phyloP scores from a whole-genome alignment of 2,329 filamentous ascomycete genomes.

The Xylaria polymorpha region DNA sequence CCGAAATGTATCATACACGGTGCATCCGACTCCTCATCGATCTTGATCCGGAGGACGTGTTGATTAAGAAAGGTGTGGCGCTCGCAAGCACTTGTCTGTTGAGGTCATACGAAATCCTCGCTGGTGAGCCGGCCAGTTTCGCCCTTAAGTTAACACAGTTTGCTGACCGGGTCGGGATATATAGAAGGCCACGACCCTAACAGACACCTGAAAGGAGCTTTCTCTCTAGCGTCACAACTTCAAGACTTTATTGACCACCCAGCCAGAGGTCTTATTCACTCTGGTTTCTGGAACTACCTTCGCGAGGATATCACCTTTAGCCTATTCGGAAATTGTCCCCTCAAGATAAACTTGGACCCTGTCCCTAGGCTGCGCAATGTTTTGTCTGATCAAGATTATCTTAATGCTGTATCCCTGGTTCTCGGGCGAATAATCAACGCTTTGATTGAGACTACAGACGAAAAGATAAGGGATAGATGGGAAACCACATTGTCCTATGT shows the following conservation, averaged over 20 bases:
- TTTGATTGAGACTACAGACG: conserved; percentile 43
- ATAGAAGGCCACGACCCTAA: conserved; percentile 56
- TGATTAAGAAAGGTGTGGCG: conserved; percentile 53
- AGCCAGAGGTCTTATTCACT: conserved; percentile 50
- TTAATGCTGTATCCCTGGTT: conserved; percentile 57
- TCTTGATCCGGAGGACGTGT: conserved; percentile 49
- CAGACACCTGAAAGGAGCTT: conserved; percentile 59
- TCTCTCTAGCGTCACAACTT: conserved; percentile 55
- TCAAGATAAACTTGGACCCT: conserved; percentile 55
- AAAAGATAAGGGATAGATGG: conserved; percentile 40
- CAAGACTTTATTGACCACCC: conserved; percentile 39
- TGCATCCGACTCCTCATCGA: conserved; percentile 56
- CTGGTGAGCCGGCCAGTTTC: conserved; percentile 48
- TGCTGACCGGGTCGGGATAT: conserved; percentile 2
- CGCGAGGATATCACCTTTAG: conserved; percentile 66
- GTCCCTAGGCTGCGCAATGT: conserved; percentile 34
- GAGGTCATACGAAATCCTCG: conserved; percentile 61
- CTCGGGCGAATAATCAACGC: conserved; percentile 58
- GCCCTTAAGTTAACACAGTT: not conserved
- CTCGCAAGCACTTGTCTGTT: conserved; percentile 61
- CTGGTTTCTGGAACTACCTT: conserved; percentile 64
- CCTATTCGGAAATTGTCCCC: conserved; percentile 55
- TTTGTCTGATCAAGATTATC: conserved; percentile 48
- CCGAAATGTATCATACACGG: conserved; percentile 55
- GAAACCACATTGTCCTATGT: conserved; percentile 41